phyloP scores from a whole-genome alignment of 208 protist genomes.

The Tritrichomonas musculus region DNA sequence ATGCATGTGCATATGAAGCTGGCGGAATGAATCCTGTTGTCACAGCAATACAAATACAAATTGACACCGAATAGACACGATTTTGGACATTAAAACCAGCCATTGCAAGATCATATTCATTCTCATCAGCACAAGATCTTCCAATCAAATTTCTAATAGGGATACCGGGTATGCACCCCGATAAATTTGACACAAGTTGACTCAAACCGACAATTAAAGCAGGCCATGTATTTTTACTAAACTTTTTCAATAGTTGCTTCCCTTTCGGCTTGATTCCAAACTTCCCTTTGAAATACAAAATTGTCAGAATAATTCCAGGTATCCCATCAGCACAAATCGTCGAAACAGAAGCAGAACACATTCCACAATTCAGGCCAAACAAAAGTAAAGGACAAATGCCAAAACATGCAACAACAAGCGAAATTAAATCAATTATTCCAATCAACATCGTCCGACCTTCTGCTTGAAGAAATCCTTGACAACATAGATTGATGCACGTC shows the following conservation, averaged over 20 bases:
- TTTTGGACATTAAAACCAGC: not conserved
- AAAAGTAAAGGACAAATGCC: not conserved
- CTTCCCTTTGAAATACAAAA: not conserved
- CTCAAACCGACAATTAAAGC: not conserved
- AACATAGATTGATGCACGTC: not conserved
- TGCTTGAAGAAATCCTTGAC: not conserved
- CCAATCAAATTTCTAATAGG: not conserved
- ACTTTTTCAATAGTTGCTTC: not conserved
- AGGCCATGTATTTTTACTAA: not conserved
- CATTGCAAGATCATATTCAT: not conserved
- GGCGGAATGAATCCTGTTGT: not conserved
- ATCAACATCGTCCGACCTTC: not conserved
- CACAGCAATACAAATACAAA: not conserved
- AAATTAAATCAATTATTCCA: not conserved
- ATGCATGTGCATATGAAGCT: not conserved
- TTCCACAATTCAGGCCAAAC: not conserved
- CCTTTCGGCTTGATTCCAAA: not conserved
- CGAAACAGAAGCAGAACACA: not conserved
- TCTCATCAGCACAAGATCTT: not conserved
- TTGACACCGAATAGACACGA: not conserved
- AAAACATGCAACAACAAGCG: not conserved
- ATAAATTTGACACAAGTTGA: not conserved
- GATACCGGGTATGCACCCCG: not conserved
- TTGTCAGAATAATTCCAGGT: not conserved
- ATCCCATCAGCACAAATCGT: not conserved